A percentile compares a stretch with the other conserved stretches of the same genome.
These are phyloP conservation scores for Suillus bovinus DNA, from an alignment of 768 basidiomycete species.

Conservation along the genomic window DNA sequence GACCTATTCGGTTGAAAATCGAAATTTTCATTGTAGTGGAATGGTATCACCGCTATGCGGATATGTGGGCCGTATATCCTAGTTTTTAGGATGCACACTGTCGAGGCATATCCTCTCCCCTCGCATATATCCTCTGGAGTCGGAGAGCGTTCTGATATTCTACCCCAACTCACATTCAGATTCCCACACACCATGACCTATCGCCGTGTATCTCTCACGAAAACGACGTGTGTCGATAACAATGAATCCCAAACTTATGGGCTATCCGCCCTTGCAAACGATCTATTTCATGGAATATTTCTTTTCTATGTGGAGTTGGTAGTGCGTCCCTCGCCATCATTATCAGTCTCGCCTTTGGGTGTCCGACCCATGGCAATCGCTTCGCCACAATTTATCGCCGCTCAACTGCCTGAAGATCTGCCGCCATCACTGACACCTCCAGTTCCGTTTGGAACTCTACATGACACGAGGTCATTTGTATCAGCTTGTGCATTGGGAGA, in stretches of 20 bases:
- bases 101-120: slow-evolving; percentile 41
- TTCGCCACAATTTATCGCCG: not conserved
- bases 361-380: slow-evolving; percentile 42
- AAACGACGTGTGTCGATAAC: slow-evolving; percentile 33
- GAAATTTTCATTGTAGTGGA: slow-evolving; percentile 33
- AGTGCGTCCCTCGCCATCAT: slow-evolving; percentile 26
- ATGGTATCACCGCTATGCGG: slow-evolving; percentile 42
- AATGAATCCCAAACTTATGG: slow-evolving; percentile 38
- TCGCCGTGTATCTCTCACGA: slow-evolving; percentile 38
- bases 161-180: slow-evolving; percentile 23
- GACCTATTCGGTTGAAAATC: not conserved
- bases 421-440: too few relatives aligned
- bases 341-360: slow-evolving; percentile 44
- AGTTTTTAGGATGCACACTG: slow-evolving; percentile 49
- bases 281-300: slow-evolving; percentile 49
- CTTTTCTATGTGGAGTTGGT: slow-evolving; percentile 42
- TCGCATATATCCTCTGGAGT: slow-evolving; percentile 20
- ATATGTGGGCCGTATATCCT: slow-evolving; percentile 53
- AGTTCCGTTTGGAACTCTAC: not conserved
- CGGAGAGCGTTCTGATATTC: not conserved
- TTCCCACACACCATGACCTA: slow-evolving; percentile 37
- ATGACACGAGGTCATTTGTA: slow-evolving; percentile 14
- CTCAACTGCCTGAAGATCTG: not conserved
- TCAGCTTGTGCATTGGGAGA: slow-evolving; percentile 21
- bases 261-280: slow-evolving; percentile 44